Evolutionary conservation across 73 alveolate genomes (phyloP).

Genomic region (Chromera velia): DNA sequence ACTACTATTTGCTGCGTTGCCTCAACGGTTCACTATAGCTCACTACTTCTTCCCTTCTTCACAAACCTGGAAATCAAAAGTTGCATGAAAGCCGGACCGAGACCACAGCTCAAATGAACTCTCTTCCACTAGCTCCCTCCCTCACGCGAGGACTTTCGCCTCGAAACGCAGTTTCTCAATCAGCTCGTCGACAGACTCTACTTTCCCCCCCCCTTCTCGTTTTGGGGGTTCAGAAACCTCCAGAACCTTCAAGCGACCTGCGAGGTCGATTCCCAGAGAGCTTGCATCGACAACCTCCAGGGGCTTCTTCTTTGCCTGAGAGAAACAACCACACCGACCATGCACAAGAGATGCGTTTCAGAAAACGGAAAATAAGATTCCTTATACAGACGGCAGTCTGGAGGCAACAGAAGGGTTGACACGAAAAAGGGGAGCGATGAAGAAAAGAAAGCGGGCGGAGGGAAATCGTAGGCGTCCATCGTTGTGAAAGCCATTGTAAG

Average conservation of each 20-base stretch:
- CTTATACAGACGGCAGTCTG: too few species aligned
- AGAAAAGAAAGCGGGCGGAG: neutral
- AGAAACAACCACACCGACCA: neutral
- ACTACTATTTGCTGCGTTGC: too few species aligned
- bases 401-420: too few species aligned
- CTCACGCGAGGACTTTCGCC: slow-evolving; percentile 52
- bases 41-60: too few species aligned
- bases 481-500: neutral
- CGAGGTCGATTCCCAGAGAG: slow-evolving; percentile 28
- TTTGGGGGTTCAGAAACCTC: slow-evolving; percentile 59
- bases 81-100: too few species aligned
- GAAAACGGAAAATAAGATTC: too few species aligned
- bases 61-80: too few species aligned
- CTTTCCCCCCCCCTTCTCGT: slow-evolving; percentile 59
- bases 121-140: neutral
- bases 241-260: neutral
- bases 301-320: slow-evolving; percentile 69
- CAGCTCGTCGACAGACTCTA: slow-evolving; percentile 57
- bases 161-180: slow-evolving; percentile 59
- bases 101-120: too few species aligned
- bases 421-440: neutral
- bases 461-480: neutral
- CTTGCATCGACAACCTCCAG: slow-evolving; percentile 53
- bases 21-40: too few species aligned
- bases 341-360: too few species aligned